Percentiles rank a stretch among this genome's conserved stretches.
Conservation (phyloP, 345 rosid species). For the Hevea brasiliensis region DNA sequence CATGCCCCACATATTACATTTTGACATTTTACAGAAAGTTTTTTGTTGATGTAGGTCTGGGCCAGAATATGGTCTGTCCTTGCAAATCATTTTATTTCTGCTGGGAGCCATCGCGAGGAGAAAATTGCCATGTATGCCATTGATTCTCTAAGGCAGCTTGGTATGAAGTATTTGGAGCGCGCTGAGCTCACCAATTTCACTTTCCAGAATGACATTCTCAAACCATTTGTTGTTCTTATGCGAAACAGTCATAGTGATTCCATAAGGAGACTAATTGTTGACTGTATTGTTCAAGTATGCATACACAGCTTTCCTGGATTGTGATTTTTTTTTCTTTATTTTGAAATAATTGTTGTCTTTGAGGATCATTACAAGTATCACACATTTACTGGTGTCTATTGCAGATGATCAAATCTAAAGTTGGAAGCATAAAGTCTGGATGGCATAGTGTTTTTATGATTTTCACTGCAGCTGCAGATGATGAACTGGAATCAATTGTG, state of each 20-base stretch:
- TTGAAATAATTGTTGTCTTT: not conserved
- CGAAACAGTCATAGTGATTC: conserved; percentile 77
- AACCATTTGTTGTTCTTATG: conserved; percentile 88
- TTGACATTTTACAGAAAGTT: conserved; percentile 27
- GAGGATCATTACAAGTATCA: not conserved
- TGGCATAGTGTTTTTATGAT: conserved; percentile 96
- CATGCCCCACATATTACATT: too few species aligned
- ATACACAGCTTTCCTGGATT: conserved; percentile 19
- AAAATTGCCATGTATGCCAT: conserved; percentile 94
- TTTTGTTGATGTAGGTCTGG: too few species aligned
- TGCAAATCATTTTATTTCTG: conserved; percentile 88
- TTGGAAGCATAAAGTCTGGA: conserved; percentile 89
- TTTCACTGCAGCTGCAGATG: conserved; percentile 91
- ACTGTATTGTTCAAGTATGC: conserved; percentile 87
- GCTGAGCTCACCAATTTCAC: conserved; percentile 89
- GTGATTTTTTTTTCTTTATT: not conserved
- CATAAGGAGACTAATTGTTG: conserved; percentile 81
- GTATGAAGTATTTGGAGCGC: conserved; percentile 88
- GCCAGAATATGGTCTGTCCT: conserved; percentile 91
- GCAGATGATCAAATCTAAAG: conserved; percentile 94
- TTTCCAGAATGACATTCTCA: conserved; percentile 93
- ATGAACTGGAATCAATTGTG: conserved; percentile 78
- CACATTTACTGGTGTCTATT: conserved; percentile 17
- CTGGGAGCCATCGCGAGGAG: conserved; percentile 90
- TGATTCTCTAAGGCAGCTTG: conserved; percentile 93